Base-by-base conservation (phyloP, 2,329 filamentous ascomycete genomes). In the Catunica adiposa region DNA sequence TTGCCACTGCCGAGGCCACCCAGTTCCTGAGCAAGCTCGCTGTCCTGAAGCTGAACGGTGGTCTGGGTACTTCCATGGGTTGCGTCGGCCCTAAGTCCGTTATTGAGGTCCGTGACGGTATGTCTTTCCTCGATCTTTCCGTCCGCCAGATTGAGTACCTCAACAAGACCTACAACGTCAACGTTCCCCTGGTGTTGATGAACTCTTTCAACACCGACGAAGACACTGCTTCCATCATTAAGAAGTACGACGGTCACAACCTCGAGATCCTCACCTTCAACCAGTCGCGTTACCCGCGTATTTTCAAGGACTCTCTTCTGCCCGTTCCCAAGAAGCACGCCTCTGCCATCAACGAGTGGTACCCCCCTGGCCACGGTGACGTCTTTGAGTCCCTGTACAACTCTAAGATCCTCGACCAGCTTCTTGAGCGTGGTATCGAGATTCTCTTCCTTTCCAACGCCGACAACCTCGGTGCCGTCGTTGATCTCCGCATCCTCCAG, bases 171-270 rank as follows among this genome's bases (percentile, higher is more conserved):
- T 97, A 96, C 76, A 80, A 85, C 64, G 88, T 94, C 70, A 97
- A 96, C 69, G 92, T 98, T 34, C 92, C 92, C 51, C 96, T 98
- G 72, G 83, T 98, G 63, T 83, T 98, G 64, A 98, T 98, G 92
- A 98, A 98, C 83, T 97, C 92, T 56, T 98, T 98, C 86, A 98
- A 98, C 81, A 98, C 92, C 69, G 89, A 98, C 70, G 82, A 90
- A 65, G 92, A 98, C 68, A 98, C 92, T 53, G 89, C 89, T 61
- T 89, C 88, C 72, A 98, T 98, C 73, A 98, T 98, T 78, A 98
- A 98, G 83, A 98, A 98, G 78, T 98, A 97, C 74, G 90, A 98
- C 76, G 92, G 92, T 61, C 92, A 98, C 81, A 96, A 96, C 70
- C 94, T 98, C 67, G 92, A 98, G 69, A 97, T 98, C 70, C 78